phyloP scores from a whole-genome alignment of 208 protist genomes.

The Sergeia podlipaevii region DNA sequence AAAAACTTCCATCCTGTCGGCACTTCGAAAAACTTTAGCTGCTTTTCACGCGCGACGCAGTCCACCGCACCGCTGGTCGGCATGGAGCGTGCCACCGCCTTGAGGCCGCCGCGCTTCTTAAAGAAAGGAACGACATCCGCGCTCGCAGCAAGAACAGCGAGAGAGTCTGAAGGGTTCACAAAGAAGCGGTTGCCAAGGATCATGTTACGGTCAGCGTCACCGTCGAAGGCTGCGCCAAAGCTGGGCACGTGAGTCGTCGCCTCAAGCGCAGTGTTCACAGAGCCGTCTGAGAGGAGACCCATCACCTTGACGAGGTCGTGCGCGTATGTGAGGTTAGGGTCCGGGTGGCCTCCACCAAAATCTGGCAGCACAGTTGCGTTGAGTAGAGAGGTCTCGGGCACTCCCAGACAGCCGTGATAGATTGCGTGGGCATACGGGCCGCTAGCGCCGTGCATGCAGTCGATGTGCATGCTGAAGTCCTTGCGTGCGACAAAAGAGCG shows the following conservation, averaged over 20 bases:
- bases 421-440: slow-evolving; percentile 94
- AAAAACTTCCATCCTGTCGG: slow-evolving; percentile 99
- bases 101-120: slow-evolving; percentile 47
- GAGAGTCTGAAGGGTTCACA: slow-evolving; percentile 96
- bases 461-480: slow-evolving; percentile 91
- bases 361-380: slow-evolving; percentile 72
- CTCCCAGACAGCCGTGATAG: slow-evolving; percentile 91
- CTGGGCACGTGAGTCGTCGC: slow-evolving; percentile 31
- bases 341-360: slow-evolving; percentile 96
- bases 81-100: slow-evolving; percentile 94
- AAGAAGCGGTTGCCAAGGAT: slow-evolving; percentile 96
- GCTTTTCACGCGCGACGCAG: slow-evolving; percentile 67
- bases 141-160: slow-evolving; percentile 96
- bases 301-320: slow-evolving; percentile 89
- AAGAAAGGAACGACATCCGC: slow-evolving; percentile 94
- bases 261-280: slow-evolving; percentile 18
- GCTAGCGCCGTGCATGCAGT: slow-evolving; percentile 94
- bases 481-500: slow-evolving; percentile 49
- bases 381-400: slow-evolving; percentile 37
- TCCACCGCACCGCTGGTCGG: slow-evolving; percentile 94
- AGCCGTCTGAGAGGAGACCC: slow-evolving; percentile 67
- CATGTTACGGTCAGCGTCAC: slow-evolving; percentile 99
- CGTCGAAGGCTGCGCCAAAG: slow-evolving; percentile 97
- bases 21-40: slow-evolving; percentile 86
- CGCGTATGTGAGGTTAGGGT: slow-evolving; percentile 98